phyloP scores from a whole-genome alignment of 2,329 filamentous ascomycete genomes.

The Verticillium zaregamsianum region DNA sequence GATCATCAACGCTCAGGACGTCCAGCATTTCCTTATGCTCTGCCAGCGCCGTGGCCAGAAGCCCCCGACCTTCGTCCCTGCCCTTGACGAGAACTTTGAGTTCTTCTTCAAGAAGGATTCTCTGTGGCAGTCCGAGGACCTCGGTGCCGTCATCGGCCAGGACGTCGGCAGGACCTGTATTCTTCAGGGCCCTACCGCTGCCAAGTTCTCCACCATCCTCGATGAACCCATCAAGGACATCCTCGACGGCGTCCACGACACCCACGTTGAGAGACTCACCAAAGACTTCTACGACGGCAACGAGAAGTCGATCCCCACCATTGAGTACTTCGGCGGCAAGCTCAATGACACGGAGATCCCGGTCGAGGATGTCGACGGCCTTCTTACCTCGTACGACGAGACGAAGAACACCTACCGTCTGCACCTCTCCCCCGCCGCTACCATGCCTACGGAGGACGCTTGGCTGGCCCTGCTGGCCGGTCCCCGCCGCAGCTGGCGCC shows the following conservation, averaged over 20 bases:
- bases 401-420: conserved; percentile 80
- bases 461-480: conserved; percentile 91
- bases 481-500: conserved; percentile 82
- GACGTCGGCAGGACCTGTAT: conserved; percentile 97
- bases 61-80: conserved; percentile 91
- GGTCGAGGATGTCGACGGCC: conserved; percentile 70
- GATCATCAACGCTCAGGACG: conserved; percentile 96
- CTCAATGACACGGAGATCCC: conserved; percentile 68
- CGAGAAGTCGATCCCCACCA: conserved; percentile 69
- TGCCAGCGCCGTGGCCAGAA: conserved; percentile 93
- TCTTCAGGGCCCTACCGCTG: conserved; percentile 89
- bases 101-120: conserved; percentile 99
- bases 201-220: conserved; percentile 80
- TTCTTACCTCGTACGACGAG: conserved; percentile 81
- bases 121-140: conserved; percentile 96
- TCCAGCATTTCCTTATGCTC: conserved; percentile 91
- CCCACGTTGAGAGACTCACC: conserved; percentile 77
- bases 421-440: conserved; percentile 67
- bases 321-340: conserved; percentile 95
- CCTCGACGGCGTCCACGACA: conserved; percentile 81
- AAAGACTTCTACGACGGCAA: conserved; percentile 76
- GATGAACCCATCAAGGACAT: conserved; percentile 96
- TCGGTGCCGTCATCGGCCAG: conserved; percentile 92
- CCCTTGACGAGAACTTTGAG: conserved; percentile 96
- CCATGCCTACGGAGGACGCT: conserved; percentile 72